Base-by-base conservation (phyloP, 495 filamentous ascomycete species). In the Lindgomyces ingoldianus region DNA sequence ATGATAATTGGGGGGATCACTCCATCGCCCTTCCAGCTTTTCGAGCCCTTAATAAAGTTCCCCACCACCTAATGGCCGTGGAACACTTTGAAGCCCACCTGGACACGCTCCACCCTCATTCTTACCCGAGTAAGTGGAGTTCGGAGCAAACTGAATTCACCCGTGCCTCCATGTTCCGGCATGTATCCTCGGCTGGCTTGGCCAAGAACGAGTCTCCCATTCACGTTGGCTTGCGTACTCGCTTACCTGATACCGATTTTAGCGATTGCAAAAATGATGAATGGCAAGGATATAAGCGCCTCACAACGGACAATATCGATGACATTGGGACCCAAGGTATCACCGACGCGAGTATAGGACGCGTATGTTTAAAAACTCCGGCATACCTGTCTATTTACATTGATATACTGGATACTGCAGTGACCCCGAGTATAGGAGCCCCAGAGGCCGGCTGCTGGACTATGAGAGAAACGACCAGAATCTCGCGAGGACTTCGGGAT, bases 361-460 rank as follows among this genome's bases (percentile, higher is more conserved):
- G 69, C 14, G 81, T 87, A 25, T 85, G 84, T 0, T 18, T 10
- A n/a, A 80, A 85, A 55, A 82, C 81, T 50, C 87, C 86, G 0
- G 85, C 90, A 0, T 91, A 91, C 62, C 70, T 91, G n/a, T 84
- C 81, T 27, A 80, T 91, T 3, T 88, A 91, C 69, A 90, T 91
- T 67, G 89, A 91, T 72, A 87, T 39, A 0, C 69, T 91, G 46
- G 89, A 91, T 70, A 87, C 89, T 2, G 83, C 84, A 0, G 80
- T 87, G 8, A 87, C 87, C 16, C 89, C 89, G 0, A 89, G 87
- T 0, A 91, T 88, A 0, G 89, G 87, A 1, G 89, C 88, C 0
- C 89, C 89, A 0, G 88, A 90, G 75, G 81, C 87, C 1, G 87
- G 87, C 56, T 87, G 88, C 14, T 91, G 87, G 87, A 89, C 87